Conservation (phyloP, 176 grass and related monocot genomes). For the Musa acuminata region DNA sequence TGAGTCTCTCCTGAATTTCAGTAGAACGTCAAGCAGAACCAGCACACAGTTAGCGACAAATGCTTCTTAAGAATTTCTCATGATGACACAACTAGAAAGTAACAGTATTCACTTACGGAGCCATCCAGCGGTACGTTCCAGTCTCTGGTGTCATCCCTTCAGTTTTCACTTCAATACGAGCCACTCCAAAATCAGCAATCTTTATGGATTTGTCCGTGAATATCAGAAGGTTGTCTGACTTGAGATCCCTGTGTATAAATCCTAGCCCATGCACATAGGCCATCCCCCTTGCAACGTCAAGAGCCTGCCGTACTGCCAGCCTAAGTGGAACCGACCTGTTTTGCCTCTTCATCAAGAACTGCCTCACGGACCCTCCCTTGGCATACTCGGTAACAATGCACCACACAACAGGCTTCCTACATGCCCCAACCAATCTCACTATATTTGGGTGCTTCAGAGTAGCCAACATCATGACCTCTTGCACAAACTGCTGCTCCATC, state of each 20-base stretch:
- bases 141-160: conserved; percentile 79
- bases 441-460: conserved; percentile 52
- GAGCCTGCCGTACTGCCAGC: conserved; percentile 50
- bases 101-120: conserved; percentile 45
- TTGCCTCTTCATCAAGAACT: conserved; percentile 52
- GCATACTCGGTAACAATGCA: conserved; percentile 82
- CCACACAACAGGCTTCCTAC: conserved; percentile 58
- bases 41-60: background rate
- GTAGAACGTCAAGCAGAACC: background rate
- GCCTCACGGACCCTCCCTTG: conserved; percentile 59
- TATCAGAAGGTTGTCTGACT: conserved; percentile 73
- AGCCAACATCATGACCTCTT: conserved; percentile 69
- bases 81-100: conserved; percentile 3
- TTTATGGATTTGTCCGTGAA: conserved; percentile 70
- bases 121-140: conserved; percentile 81
- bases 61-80: background rate
- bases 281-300: conserved; percentile 68
- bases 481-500: conserved; percentile 77
- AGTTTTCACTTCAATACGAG: conserved; percentile 62
- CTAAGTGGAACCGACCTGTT: conserved; percentile 50
- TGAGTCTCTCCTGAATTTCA: too few relatives aligned
- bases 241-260: conserved; percentile 66
- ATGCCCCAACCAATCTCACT: conserved; percentile 62
- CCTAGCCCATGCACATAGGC: conserved; percentile 48
- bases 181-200: conserved; percentile 81